phyloP scores from a whole-genome alignment of 2,329 filamentous ascomycete species.

The Domatiomyces globalis region DNA sequence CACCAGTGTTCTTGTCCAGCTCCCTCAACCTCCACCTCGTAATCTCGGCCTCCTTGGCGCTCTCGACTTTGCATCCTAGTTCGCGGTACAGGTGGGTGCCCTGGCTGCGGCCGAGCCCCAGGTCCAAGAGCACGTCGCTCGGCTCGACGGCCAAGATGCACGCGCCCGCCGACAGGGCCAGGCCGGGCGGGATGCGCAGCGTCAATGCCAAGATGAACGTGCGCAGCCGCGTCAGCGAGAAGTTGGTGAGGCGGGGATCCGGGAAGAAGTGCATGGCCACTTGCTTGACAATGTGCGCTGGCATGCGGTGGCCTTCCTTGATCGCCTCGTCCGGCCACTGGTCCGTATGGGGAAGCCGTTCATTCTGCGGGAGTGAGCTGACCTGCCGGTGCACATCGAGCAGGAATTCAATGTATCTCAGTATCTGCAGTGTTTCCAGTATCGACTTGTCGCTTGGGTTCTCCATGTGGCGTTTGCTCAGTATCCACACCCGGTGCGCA shows the following conservation, averaged over 20 bases:
- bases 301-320: constrained; percentile 6
- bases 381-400: constrained; percentile 31
- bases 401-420: constrained; percentile 32
- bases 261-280: constrained; percentile 31
- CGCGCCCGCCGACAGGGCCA: constrained; percentile 25
- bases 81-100: constrained; percentile 31
- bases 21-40: constrained; percentile 23
- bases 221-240: constrained; percentile 30
- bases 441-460: constrained; percentile 13
- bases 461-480: constrained; percentile 27
- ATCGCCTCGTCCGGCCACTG: constrained; percentile 13
- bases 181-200: constrained; percentile 30
- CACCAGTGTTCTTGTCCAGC: constrained; percentile 16
- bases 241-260: constrained; percentile 23
- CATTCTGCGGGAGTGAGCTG: constrained; percentile 22
- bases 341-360: constrained; percentile 16
- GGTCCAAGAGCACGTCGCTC: constrained; percentile 31
- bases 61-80: constrained; percentile 31
- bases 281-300: constrained; percentile 25
- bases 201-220: constrained; percentile 34
- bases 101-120: constrained; percentile 25
- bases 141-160: constrained; percentile 25
- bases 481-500: constrained; percentile 27
- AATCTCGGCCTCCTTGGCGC: constrained; percentile 28
- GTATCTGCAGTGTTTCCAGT: constrained; percentile 25